Evolutionary conservation across 352 stramenopile species (phyloP).

Genomic region (Pythium vanterpoolii): DNA sequence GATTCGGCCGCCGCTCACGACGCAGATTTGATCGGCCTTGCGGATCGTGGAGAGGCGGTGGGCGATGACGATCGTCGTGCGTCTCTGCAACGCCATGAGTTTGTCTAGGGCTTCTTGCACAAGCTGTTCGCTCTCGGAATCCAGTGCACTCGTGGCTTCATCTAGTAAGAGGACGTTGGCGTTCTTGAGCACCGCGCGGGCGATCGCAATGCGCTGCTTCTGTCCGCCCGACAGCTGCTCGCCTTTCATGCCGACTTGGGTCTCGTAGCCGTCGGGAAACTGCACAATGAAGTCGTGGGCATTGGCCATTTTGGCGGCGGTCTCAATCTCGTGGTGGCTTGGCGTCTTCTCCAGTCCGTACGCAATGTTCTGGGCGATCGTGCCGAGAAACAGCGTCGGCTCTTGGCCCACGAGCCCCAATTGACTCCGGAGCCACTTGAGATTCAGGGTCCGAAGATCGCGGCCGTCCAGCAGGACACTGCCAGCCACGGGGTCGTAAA

Average conservation of each 20-base stretch:
- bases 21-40: constrained; percentile 92
- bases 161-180: constrained; percentile 86
- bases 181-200: constrained; percentile 35
- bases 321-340: background rate
- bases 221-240: constrained; percentile 72
- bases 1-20: constrained; percentile 89
- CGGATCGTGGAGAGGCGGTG: constrained; percentile 92
- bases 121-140: constrained; percentile 71
- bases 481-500: constrained; percentile 37
- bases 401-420: constrained; percentile 6
- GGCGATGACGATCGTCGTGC: constrained; percentile 91
- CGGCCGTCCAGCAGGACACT: constrained; percentile 31
- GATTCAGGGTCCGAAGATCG: constrained; percentile 33
- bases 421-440: constrained; percentile 10
- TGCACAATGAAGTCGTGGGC: constrained; percentile 12
- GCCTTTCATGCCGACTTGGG: constrained; percentile 27
- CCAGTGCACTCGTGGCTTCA: constrained; percentile 86
- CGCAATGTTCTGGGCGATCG: constrained; percentile 8
- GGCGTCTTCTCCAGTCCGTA: background rate
- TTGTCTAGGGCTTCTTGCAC: constrained; percentile 76
- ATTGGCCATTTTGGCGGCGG: constrained; percentile 1
- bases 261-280: constrained; percentile 12
- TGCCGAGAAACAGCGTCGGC: constrained; percentile 4
- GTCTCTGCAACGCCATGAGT: constrained; percentile 38
- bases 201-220: constrained; percentile 88